Base-by-base conservation (phyloP, 2,329 filamentous ascomycete genomes). In the Aspergillus sp. region DNA sequence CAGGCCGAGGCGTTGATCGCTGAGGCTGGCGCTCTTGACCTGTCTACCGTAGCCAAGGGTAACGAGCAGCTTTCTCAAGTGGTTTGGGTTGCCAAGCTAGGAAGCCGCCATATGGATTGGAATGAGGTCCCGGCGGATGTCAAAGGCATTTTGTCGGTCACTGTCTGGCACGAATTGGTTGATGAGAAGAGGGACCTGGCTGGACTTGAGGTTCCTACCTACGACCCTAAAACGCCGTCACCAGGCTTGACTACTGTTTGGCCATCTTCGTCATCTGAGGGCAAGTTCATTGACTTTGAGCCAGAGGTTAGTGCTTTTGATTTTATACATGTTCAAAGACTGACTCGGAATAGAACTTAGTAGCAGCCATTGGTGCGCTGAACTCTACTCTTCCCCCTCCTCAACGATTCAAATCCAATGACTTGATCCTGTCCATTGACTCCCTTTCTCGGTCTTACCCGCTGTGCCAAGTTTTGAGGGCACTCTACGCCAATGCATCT, bases 71-170 rank as follows among this genome's bases (percentile, higher is more conserved):
- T 98, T 41, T 84, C 83, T 52, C 82, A 90, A 57, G 77, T 95
- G 27, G 80, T 96, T 58, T 97, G 90, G 88, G 90, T 96, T 10
- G 89, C 94, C 4, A 91, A 96, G 60, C 81, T 89, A 61, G 89
- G 89, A 38, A 96, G 84, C 72, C 82, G 83, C 58, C 91, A 97
- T 64, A 86, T 98, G 78, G 90, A 95, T 69, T 98, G 91, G 90
- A 90, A 88, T 58, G 88, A 91, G 63, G 81, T 90, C 2, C 90
- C 90, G 9, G 80, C 85, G 61, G 85, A 86, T 45, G 84, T 85
- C 48, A 85, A 85, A 13, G 81, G 85, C 49, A 83, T 78, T 52
- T 76, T 95, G 51, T 86, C 86, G 48, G 86, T 96, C 13, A 81
- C 84, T n/a, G 93, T 91, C 12, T 98, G 91, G 90, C 88, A 95